Percentiles rank a stretch among this genome's conserved stretches.
These are phyloP conservation scores for Cetraspora pellucida DNA, from an alignment of 192 early-diverging fungal genomes.

Conservation along the genomic window DNA sequence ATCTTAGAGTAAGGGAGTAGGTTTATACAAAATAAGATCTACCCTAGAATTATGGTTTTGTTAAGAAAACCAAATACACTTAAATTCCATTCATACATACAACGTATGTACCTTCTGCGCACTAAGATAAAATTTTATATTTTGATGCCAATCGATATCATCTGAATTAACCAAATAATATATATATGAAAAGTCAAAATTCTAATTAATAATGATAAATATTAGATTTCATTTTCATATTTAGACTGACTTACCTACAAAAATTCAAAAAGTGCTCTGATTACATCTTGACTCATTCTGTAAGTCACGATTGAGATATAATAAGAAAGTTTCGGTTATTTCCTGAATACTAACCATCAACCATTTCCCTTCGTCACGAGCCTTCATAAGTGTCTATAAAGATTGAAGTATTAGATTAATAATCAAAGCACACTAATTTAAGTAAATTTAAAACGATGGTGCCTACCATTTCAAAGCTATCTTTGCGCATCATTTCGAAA, in stretches of 20 bases:
- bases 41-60: no score
- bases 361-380: conserved; percentile 71
- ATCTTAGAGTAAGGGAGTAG: no score
- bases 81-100: no score
- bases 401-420: not conserved
- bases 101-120: no score
- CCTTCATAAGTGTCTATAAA: conserved; percentile 64
- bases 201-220: conserved; percentile 1
- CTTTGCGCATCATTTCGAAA: conserved; percentile 81
- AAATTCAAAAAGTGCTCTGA: conserved; percentile 83
- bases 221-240: not conserved
- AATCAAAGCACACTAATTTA: not conserved
- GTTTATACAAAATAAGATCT: no score
- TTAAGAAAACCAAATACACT: no score
- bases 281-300: conserved; percentile 84
- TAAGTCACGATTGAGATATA: conserved; percentile 92
- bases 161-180: conserved; percentile 40
- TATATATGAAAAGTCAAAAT: not conserved
- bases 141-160: conserved; percentile 68
- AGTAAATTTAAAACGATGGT: not conserved
- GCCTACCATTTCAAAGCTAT: conserved; percentile 66
- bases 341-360: conserved; percentile 87
- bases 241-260: conserved; percentile 59
- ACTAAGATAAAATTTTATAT: conserved; percentile 74
- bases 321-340: conserved; percentile 79